Evolutionary conservation across 495 filamentous ascomycete genomes (phyloP).

Genomic region (Pyrenula aspistea): DNA sequence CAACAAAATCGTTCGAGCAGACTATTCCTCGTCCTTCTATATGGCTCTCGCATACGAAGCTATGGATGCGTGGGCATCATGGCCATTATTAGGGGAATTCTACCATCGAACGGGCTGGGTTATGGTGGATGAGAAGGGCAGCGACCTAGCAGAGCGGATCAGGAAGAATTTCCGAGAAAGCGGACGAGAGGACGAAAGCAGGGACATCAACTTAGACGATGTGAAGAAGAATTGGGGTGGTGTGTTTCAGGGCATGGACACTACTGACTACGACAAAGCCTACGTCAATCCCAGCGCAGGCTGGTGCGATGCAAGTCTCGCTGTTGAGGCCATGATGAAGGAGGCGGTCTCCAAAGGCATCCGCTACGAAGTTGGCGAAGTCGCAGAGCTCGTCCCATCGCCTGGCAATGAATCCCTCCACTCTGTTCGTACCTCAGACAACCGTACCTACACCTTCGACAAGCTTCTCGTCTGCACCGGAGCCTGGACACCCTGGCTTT

Average conservation of each 20-base stretch:
- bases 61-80: slow-evolving; percentile 13
- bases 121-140: slow-evolving; percentile 7
- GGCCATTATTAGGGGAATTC: slow-evolving; percentile 15
- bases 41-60: slow-evolving; percentile 16
- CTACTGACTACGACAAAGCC: slow-evolving; percentile 12
- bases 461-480: background rate
- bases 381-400: slow-evolving; percentile 10
- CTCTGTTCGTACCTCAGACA: slow-evolving; percentile 14
- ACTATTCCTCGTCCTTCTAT: slow-evolving; percentile 15
- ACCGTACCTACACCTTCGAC: slow-evolving; percentile 1
- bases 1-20: slow-evolving; percentile 20
- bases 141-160: slow-evolving; percentile 17
- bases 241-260: slow-evolving; percentile 16
- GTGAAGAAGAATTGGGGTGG: slow-evolving; percentile 17
- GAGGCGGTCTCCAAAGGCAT: slow-evolving; percentile 21
- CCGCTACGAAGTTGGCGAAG: slow-evolving; percentile 20
- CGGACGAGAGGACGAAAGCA: slow-evolving; percentile 3
- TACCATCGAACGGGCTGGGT: slow-evolving; percentile 24
- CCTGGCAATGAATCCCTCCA: slow-evolving; percentile 5
- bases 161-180: slow-evolving; percentile 19
- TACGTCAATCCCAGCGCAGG: slow-evolving; percentile 23
- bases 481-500: slow-evolving; percentile 7
- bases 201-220: slow-evolving; percentile 17
- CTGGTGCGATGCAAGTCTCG: slow-evolving; percentile 16
- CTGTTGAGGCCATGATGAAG: slow-evolving; percentile 18